Conservation (phyloP, 768 basidiomycete species). For the Lactifluus hygrophoroides region DNA sequence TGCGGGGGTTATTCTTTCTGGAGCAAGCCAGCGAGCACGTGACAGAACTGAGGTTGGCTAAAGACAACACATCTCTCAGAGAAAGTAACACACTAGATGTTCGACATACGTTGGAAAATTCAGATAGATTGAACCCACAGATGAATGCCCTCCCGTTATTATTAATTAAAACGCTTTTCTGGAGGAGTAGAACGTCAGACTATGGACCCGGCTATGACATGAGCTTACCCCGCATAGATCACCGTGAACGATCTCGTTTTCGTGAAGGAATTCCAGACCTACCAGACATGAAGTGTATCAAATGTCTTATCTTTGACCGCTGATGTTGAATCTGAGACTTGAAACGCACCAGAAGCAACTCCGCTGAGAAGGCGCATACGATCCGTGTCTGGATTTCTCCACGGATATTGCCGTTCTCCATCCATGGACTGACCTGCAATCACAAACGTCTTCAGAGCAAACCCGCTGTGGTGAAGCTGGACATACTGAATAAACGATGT, state of each 20-base stretch:
- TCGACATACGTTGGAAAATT: background rate
- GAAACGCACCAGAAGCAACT: conserved; percentile 30
- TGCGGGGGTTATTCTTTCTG: conserved; percentile 1
- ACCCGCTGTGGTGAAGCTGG: too few species aligned
- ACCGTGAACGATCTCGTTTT: conserved; percentile 17
- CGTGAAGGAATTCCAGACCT: conserved; percentile 17
- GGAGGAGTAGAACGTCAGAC: background rate
- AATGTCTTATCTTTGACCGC: background rate
- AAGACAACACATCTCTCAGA: conserved; percentile 1
- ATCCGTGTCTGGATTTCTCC: conserved; percentile 27
- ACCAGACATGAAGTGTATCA: conserved; percentile 8
- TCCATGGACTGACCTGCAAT: conserved; percentile 39
- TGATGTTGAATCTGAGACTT: background rate
- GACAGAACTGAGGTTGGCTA: conserved; percentile 23
- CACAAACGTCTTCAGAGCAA: background rate
- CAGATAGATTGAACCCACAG: conserved; percentile 39
- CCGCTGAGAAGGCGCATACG: conserved; percentile 33
- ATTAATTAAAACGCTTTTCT: conserved; percentile 40
- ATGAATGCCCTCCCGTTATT: conserved; percentile 32
- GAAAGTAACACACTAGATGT: background rate
- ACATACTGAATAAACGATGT: conserved; percentile 17
- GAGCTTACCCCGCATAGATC: conserved; percentile 22
- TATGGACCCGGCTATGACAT: background rate
- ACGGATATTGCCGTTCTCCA: conserved; percentile 36
- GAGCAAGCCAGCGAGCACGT: conserved; percentile 11